Evolutionary conservation across 139 green algal species (phyloP), one percentile per base, ranked within the genome.

Genomic region (Volvox reticuliferus): DNA sequence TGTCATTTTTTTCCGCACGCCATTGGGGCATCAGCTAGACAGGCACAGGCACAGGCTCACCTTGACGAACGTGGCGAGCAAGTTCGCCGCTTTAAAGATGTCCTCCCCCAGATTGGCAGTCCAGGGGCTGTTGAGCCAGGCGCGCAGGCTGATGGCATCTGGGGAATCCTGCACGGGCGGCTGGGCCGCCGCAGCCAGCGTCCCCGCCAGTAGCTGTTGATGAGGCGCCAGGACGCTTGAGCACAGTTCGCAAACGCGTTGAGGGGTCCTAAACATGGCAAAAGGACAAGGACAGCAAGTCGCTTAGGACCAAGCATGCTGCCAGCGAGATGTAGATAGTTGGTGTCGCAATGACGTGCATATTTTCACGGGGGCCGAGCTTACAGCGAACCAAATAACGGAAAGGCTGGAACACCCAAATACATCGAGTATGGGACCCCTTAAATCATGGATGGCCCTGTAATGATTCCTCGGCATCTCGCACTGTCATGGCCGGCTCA

Each of bases 221-320:
- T 97, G 93, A 3, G 96, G 95, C 32, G 88, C 79, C 79, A 98
- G 95, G 88, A 95, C 91, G 35, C 65, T 86, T 61, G 89, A 87
- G 90, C 96, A 98, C 76, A 95, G 82, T 62, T 93, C 87, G 91
- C 97, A 98, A 21, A 96, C 93, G 21, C 97, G 93, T 90, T 97
- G 91, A 0, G 96, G 97, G 79, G 96, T 92, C 86, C 93, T 95
- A 93, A n/a, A 55, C 44, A 55, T n/a, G 79, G 79, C 67, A 26
- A 26, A 3, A 26, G 22, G 67, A 14, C 22, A 26, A 12, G 67
- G 24, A 75, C 22, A 75, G 24, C 67, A 75, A 75, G 24, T 2
- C 67, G 12, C 22, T 12, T 26, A n/a, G 67, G 67, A 75, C 67
- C 67, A 75, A 75, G 67, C 6, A 26, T 28, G 67, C 12, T 28